Conservation (phyloP, 1,284 basidiomycete species). For the Prillingera fragicola region DNA sequence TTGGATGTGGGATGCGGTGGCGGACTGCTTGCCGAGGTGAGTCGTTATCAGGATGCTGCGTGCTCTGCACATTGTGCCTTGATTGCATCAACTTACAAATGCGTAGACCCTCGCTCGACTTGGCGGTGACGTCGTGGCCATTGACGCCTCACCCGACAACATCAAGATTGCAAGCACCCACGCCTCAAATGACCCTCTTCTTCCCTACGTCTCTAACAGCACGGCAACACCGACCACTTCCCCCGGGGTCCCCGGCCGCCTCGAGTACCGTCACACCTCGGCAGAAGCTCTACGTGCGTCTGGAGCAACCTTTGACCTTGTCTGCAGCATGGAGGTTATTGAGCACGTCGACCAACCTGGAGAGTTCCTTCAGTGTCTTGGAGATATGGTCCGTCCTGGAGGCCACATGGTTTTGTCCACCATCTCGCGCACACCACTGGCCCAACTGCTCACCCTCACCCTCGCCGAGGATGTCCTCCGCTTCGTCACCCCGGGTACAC, state of each 20-base stretch:
- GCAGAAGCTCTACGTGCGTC: constrained; percentile 64
- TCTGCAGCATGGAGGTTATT: constrained; percentile 96
- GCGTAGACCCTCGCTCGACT: constrained; percentile 74
- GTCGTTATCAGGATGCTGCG: constrained; percentile 12
- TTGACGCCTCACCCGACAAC: constrained; percentile 86
- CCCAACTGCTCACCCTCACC: constrained; percentile 84
- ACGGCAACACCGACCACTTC: constrained; percentile 78
- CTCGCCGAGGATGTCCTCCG: constrained; percentile 79
- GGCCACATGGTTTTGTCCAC: constrained; percentile 94
- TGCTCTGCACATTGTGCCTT: not conserved
- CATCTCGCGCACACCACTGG: constrained; percentile 86
- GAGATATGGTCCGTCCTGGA: constrained; percentile 80
- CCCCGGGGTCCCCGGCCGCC: constrained; percentile 56
- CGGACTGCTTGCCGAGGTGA: constrained; percentile 84
- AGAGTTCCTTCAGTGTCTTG: constrained; percentile 73
- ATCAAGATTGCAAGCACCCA: constrained; percentile 81
- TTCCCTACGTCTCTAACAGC: constrained; percentile 63
- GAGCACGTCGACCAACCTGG: constrained; percentile 94
- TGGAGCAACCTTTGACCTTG: constrained; percentile 70
- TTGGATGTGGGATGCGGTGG: constrained; percentile 93
- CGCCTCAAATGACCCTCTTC: constrained; percentile 67
- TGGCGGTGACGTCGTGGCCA: constrained; percentile 76
- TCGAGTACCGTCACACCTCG: constrained; percentile 68
- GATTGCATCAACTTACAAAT: not conserved
- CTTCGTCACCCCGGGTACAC: constrained; percentile 82